Percentiles rank a stretch among this genome's conserved stretches.
Evolutionary conservation across 1,284 basidiomycete species (phyloP).

Genomic region (Cryptococcus depauperatus): DNA sequence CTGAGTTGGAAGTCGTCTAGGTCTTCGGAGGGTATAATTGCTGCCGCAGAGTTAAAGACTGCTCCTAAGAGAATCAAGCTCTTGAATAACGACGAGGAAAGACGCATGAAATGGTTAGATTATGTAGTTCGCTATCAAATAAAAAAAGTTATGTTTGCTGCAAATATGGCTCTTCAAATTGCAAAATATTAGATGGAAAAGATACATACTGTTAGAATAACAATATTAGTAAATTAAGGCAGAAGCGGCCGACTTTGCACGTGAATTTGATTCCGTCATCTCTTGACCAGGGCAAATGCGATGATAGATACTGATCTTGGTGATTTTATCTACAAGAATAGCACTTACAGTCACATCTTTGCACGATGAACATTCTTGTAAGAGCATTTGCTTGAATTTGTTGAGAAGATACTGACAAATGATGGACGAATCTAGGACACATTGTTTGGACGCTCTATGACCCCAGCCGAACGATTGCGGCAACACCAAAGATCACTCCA

Average conservation of each 20-base stretch:
- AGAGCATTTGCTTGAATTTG: conserved; percentile 4
- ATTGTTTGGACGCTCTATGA: conserved; percentile 85
- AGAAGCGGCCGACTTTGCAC: neutral
- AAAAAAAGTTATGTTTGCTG: no score
- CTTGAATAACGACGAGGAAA: neutral
- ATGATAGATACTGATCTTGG: neutral
- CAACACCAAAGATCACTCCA: conserved; percentile 93
- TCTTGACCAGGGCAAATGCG: neutral
- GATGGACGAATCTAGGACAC: conserved; percentile 57
- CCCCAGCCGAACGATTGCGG: conserved; percentile 89
- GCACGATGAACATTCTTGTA: conserved; percentile 36
- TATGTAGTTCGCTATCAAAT: no score
- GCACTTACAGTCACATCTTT: neutral
- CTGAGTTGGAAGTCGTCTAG: conserved; percentile 29
- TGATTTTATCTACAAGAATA: neutral
- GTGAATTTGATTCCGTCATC: conserved; percentile 1
- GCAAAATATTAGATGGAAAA: no score
- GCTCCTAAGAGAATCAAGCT: neutral
- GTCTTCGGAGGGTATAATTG: neutral
- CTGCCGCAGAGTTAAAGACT: conserved; percentile 1
- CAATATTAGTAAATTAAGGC: neutral
- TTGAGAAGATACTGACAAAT: neutral
- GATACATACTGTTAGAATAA: neutral
- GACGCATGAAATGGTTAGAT: neutral
- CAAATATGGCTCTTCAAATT: no score